phyloP scores from a whole-genome alignment of 345 rosid genomes.

The Kandelia obovata region DNA sequence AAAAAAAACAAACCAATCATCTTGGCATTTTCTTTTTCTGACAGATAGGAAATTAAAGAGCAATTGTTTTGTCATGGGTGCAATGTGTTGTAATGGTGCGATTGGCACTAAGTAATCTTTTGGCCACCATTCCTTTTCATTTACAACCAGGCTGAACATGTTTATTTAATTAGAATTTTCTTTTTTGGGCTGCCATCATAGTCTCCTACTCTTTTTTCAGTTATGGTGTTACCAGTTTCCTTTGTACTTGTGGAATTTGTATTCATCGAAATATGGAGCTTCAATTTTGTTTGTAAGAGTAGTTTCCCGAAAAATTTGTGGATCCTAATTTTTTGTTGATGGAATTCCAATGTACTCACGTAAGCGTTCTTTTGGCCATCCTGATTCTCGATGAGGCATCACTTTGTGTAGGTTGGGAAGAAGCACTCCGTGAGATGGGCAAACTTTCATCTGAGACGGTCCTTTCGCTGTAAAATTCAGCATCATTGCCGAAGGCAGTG shows the following conservation, averaged over 20 bases:
- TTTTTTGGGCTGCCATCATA: background rate
- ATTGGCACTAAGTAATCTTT: background rate
- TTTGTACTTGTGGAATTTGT: too few species aligned
- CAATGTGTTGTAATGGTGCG: too few species aligned
- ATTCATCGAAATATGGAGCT: too few species aligned
- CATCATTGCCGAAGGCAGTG: conserved; percentile 55
- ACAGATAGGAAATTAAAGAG: too few species aligned
- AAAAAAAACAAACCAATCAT: too few species aligned
- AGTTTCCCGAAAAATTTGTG: background rate
- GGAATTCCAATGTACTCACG: background rate
- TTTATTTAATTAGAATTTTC: background rate
- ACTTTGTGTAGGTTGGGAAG: conserved; percentile 88
- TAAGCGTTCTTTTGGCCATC: background rate
- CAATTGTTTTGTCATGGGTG: too few species aligned
- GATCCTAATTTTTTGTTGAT: background rate
- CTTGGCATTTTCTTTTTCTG: too few species aligned
- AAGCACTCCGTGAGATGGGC: conserved; percentile 90
- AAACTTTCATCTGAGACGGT: conserved; percentile 80
- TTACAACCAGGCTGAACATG: background rate
- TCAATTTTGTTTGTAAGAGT: background rate
- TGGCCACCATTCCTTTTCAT: background rate
- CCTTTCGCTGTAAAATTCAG: conserved; percentile 53
- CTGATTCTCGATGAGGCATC: conserved; percentile 51
- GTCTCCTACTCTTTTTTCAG: too few species aligned
- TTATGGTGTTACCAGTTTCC: too few species aligned